phyloP scores from a whole-genome alignment of 306 rosid genomes.

The Pachyrhizus erosus region DNA sequence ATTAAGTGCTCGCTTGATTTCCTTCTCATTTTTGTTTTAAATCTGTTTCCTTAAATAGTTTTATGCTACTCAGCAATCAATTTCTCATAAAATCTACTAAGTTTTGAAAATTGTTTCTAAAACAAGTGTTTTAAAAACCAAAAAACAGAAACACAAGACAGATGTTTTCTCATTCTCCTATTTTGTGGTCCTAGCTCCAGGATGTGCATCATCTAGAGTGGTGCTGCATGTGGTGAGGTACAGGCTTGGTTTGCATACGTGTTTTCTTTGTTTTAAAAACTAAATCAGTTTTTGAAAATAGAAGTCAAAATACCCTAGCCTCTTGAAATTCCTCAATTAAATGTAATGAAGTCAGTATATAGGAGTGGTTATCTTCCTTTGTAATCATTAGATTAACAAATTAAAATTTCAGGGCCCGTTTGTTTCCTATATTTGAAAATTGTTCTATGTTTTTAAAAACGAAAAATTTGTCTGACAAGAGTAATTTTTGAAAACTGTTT shows the following conservation, averaged over 20 bases:
- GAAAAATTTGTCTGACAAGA: neutral
- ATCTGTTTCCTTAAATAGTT: neutral
- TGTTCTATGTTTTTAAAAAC: neutral
- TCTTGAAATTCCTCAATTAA: neutral
- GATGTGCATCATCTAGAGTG: neutral
- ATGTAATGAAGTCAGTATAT: neutral
- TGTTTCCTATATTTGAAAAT: neutral
- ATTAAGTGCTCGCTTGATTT: neutral
- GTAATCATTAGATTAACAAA: neutral
- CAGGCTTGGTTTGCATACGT: neutral
- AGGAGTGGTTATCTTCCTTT: neutral
- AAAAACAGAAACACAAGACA: neutral
- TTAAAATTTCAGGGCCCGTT: neutral
- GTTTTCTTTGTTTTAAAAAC: neutral
- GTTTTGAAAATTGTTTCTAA: neutral
- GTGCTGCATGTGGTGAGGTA: neutral
- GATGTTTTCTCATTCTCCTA: neutral
- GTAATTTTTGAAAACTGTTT: neutral
- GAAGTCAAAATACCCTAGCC: no score
- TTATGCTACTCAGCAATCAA: neutral
- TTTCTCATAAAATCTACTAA: neutral
- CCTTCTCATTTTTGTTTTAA: neutral
- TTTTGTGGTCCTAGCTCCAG: neutral
- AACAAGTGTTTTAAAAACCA: neutral
- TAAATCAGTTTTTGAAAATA: neutral